Evolutionary conservation across 2,329 filamentous ascomycete species (phyloP).

Genomic region (Nothophaeocryptopus gaeumannii): DNA sequence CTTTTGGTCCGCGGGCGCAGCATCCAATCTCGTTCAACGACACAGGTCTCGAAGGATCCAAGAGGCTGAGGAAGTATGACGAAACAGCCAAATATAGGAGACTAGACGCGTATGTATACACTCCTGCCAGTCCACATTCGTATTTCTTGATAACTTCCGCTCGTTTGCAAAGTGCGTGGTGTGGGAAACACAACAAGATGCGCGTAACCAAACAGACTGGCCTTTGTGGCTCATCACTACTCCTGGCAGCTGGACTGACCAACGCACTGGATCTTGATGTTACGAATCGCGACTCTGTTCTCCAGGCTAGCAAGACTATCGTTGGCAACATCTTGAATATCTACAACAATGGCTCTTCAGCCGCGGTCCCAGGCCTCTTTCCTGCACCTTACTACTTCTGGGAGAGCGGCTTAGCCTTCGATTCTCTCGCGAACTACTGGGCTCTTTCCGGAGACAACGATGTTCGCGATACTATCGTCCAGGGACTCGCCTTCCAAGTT

Average conservation of each 20-base stretch:
- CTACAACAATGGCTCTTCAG: constrained; percentile 9
- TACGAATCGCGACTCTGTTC: constrained; percentile 12
- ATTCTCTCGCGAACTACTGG: constrained; percentile 68
- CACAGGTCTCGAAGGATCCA: too few species aligned
- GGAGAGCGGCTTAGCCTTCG: constrained; percentile 64
- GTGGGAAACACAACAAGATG: constrained; percentile 4
- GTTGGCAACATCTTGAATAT: constrained; percentile 18
- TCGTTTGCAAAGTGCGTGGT: too few species aligned
- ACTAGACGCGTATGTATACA: too few species aligned
- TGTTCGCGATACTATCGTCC: constrained; percentile 59
- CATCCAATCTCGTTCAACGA: too few species aligned
- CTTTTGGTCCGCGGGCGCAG: too few species aligned
- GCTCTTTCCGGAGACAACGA: constrained; percentile 61
- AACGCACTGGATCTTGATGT: constrained; percentile 18
- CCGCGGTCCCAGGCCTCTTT: constrained; percentile 26
- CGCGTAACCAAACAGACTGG: constrained; percentile 2
- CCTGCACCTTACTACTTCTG: constrained; percentile 53
- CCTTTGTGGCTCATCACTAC: constrained; percentile 5
- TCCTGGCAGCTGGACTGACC: constrained; percentile 6
- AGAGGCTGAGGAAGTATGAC: too few species aligned
- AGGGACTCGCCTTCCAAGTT: constrained; percentile 60
- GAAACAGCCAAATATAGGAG: too few species aligned
- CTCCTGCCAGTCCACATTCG: too few species aligned
- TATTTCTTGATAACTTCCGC: too few species aligned
- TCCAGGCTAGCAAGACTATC: constrained; percentile 16